A percentile compares a stretch with the other conserved stretches of the same genome.
These are phyloP conservation scores for Hypoxylon trugodes DNA, from an alignment of 495 filamentous ascomycete species.

Conservation along the genomic window DNA sequence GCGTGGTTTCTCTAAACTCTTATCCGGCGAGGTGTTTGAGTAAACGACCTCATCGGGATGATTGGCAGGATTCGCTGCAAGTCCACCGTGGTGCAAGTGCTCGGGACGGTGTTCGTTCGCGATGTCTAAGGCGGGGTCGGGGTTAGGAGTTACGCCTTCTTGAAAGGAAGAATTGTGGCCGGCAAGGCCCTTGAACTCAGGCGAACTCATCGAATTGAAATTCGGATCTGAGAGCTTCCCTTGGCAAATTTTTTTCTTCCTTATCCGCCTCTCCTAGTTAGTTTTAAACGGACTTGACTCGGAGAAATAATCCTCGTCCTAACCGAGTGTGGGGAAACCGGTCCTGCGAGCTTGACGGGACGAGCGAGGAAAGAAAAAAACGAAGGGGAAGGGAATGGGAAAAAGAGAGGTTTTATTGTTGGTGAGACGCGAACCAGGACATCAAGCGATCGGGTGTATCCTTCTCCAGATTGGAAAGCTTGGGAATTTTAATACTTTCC, in stretches of 20 bases:
- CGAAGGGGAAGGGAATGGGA: constrained; percentile 1
- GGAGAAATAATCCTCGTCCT: constrained; percentile 24
- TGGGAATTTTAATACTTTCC: constrained; percentile 38
- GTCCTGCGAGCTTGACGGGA: constrained; percentile 24
- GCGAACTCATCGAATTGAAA: constrained; percentile 29
- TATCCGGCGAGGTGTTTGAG: constrained; percentile 47
- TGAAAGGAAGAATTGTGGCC: constrained; percentile 33
- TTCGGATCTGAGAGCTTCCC: background rate
- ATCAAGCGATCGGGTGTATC: constrained; percentile 29
- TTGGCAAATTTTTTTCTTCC: constrained; percentile 10
- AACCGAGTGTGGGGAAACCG: constrained; percentile 27
- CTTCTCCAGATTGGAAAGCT: constrained; percentile 21
- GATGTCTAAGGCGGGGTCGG: constrained; percentile 54
- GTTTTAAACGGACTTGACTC: constrained; percentile 14
- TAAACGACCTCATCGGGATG: constrained; percentile 59
- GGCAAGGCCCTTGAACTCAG: constrained; percentile 30
- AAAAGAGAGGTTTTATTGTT: constrained; percentile 19
- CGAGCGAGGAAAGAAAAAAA: constrained; percentile 16
- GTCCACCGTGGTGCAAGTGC: constrained; percentile 59
- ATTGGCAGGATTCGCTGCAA: constrained; percentile 52
- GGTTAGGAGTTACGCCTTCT: constrained; percentile 21
- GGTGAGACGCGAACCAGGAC: constrained; percentile 13
- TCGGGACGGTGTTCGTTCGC: constrained; percentile 59
- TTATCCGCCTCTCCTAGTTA: constrained; percentile 1
- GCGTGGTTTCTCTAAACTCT: constrained; percentile 46